These are phyloP conservation scores for Pyrenophora teres DNA, from an alignment of 2,329 filamentous ascomycete genomes.

Conservation along the genomic window DNA sequence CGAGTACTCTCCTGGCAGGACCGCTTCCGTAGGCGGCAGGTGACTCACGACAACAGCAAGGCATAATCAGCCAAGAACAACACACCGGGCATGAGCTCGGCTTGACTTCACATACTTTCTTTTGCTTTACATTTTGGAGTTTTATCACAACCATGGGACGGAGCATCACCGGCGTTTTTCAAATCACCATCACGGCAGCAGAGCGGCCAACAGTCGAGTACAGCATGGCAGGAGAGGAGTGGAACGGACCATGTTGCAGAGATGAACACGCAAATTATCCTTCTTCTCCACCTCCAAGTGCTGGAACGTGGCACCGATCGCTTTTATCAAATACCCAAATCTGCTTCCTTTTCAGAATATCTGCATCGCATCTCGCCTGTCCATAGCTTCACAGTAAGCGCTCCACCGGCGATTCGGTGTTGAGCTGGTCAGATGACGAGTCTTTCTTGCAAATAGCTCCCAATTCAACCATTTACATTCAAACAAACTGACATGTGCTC, in stretches of 20 bases:
- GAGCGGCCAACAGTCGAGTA: conserved; percentile 7
- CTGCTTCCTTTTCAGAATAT: conserved; percentile 10
- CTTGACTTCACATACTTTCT: neutral
- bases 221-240: conserved; percentile 2
- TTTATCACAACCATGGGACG: conserved; percentile 17
- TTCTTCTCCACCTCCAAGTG: conserved; percentile 41
- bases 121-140: conserved; percentile 15
- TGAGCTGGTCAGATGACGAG: conserved; percentile 41
- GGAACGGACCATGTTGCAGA: conserved; percentile 12
- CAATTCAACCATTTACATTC: conserved; percentile 3
- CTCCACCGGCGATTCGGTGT: conserved; percentile 30
- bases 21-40: conserved; percentile 37
- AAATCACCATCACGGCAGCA: conserved; percentile 24
- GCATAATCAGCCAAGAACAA: conserved; percentile 5
- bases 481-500: neutral
- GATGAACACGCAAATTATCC: conserved; percentile 23
- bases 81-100: neutral
- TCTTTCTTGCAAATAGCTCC: conserved; percentile 10
- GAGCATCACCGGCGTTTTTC: conserved; percentile 42
- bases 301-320: conserved; percentile 42
- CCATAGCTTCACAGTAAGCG: conserved; percentile 36
- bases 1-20: conserved; percentile 38
- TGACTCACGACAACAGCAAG: conserved; percentile 33
- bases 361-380: conserved; percentile 31
- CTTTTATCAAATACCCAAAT: conserved; percentile 28